These are phyloP conservation scores for Sesbania bispinosa DNA, from an alignment of 306 rosid species.

Conservation along the genomic window DNA sequence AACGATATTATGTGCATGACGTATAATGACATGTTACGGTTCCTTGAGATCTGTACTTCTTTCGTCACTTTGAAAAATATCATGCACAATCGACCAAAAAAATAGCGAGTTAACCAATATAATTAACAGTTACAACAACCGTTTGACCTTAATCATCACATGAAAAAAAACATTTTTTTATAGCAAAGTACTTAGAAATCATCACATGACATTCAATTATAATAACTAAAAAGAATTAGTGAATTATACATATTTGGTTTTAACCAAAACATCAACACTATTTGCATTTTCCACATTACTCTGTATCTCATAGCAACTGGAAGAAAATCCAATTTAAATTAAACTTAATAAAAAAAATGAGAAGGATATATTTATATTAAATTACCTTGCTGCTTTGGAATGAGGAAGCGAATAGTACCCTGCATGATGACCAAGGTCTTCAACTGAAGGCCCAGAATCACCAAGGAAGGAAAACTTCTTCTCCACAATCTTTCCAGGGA, in stretches of 20 bases:
- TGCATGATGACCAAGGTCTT: slow-evolving; percentile 87
- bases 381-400: slow-evolving; percentile 72
- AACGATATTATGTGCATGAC: neutral
- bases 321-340: too few relatives aligned
- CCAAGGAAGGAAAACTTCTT: slow-evolving; percentile 44
- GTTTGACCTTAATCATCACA: neutral
- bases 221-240: neutral
- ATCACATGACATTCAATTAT: too few relatives aligned
- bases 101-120: neutral
- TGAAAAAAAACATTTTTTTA: too few relatives aligned
- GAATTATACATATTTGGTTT: too few relatives aligned
- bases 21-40: neutral
- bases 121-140: neutral
- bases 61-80: neutral
- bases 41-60: neutral
- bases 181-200: too few relatives aligned
- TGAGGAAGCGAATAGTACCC: slow-evolving; percentile 73
- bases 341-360: too few relatives aligned
- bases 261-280: too few relatives aligned
- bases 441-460: slow-evolving; percentile 42
- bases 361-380: too few relatives aligned
- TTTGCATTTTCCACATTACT: too few relatives aligned
- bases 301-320: too few relatives aligned
- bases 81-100: neutral
- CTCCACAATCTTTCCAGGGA: slow-evolving; percentile 51